These are phyloP conservation scores for Pseudogymnoascus sp. DNA, from an alignment of 2,329 filamentous ascomycete genomes.

Conservation along the genomic window DNA sequence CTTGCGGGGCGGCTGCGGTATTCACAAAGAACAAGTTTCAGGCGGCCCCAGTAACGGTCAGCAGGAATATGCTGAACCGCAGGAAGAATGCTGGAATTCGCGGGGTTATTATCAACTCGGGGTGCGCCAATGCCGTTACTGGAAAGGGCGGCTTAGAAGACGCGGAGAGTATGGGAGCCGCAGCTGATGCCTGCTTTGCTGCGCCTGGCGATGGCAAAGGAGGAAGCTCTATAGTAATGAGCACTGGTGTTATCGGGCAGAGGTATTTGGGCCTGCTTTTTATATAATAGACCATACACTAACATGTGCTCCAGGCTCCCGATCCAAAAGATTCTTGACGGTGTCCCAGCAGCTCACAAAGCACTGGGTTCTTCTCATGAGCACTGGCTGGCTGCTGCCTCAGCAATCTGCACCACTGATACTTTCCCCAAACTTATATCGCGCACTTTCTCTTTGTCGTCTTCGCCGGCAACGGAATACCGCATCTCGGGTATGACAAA, in stretches of 20 bases:
- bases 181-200: slow-evolving; percentile 63
- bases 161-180: slow-evolving; percentile 72
- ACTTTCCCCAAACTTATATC: slow-evolving; percentile 96
- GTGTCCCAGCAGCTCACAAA: slow-evolving; percentile 69
- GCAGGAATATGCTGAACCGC: slow-evolving; percentile 60
- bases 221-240: slow-evolving; percentile 84
- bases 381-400: slow-evolving; percentile 79
- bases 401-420: slow-evolving; percentile 95
- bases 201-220: slow-evolving; percentile 37
- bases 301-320: slow-evolving; percentile 53
- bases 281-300: slow-evolving; percentile 14
- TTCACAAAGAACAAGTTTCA: slow-evolving; percentile 99
- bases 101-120: slow-evolving; percentile 86
- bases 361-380: slow-evolving; percentile 68
- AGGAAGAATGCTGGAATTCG: slow-evolving; percentile 63
- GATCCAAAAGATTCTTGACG: slow-evolving; percentile 79
- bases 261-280: slow-evolving; percentile 42
- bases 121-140: slow-evolving; percentile 95
- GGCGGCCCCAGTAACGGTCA: slow-evolving; percentile 87
- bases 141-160: slow-evolving; percentile 84
- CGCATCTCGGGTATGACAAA: slow-evolving; percentile 92
- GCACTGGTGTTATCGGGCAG: slow-evolving; percentile 95
- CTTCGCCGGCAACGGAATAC: slow-evolving; percentile 68
- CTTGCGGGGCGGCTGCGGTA: slow-evolving; percentile 81
- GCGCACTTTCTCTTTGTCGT: slow-evolving; percentile 74